Conservation (phyloP, 768 basidiomycete genomes). For the Trametes cubensis region DNA sequence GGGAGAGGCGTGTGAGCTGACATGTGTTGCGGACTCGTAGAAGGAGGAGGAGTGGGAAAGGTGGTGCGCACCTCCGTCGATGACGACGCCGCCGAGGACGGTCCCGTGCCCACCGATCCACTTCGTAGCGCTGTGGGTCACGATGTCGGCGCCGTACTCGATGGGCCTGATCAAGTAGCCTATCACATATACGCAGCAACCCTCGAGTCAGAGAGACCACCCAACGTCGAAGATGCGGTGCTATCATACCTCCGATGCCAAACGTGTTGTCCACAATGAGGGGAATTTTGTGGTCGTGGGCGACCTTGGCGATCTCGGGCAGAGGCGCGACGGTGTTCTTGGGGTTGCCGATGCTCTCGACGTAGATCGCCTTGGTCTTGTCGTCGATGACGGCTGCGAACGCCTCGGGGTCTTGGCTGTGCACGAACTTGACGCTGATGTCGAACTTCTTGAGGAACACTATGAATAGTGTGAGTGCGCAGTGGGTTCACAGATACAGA, state of each 20-base stretch:
- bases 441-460: constrained; percentile 72
- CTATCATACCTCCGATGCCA: constrained; percentile 57
- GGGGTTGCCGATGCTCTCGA: constrained; percentile 80
- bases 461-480: constrained; percentile 23
- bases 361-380: constrained; percentile 74
- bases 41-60: too few relatives aligned
- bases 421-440: constrained; percentile 69
- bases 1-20: not conserved
- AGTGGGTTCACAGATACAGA: too few relatives aligned
- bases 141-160: constrained; percentile 75
- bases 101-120: constrained; percentile 87
- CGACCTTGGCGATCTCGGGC: constrained; percentile 72
- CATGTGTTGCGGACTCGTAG: not conserved
- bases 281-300: constrained; percentile 72
- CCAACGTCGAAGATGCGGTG: too few relatives aligned
- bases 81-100: constrained; percentile 73
- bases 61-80: constrained; percentile 61
- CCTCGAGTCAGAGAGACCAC: not conserved
- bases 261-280: constrained; percentile 84
- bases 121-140: constrained; percentile 80
- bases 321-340: constrained; percentile 68
- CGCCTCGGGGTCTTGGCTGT: constrained; percentile 53
- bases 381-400: constrained; percentile 74
- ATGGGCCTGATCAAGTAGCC: constrained; percentile 70
- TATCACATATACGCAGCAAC: not conserved